phyloP scores from a whole-genome alignment of 2,329 filamentous ascomycete species.

The Penicillium sumatraense region DNA sequence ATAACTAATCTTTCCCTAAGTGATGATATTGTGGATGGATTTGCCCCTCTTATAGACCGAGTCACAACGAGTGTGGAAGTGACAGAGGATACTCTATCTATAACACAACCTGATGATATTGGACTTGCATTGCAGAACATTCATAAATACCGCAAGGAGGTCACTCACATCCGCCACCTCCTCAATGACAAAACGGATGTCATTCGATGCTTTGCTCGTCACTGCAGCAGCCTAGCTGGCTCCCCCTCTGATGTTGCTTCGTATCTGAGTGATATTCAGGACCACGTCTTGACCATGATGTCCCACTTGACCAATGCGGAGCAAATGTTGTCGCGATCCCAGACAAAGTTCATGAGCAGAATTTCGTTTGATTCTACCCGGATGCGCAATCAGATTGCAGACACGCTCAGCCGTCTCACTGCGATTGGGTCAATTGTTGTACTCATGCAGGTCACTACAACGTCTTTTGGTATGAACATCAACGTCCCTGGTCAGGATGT shows the following conservation, averaged over 20 bases:
- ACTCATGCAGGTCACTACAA: constrained; percentile 83
- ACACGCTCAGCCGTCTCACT: constrained; percentile 86
- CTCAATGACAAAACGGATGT: constrained; percentile 95
- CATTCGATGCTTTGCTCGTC: constrained; percentile 91
- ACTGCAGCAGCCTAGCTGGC: constrained; percentile 90
- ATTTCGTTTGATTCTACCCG: constrained; percentile 86
- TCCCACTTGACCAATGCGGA: constrained; percentile 90
- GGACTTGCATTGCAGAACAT: constrained; percentile 81
- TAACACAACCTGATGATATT: constrained; percentile 84
- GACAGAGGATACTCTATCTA: constrained; percentile 91
- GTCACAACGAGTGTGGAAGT: constrained; percentile 83
- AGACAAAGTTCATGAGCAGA: constrained; percentile 92
- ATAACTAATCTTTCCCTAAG: constrained; percentile 45
- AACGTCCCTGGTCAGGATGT: constrained; percentile 40
- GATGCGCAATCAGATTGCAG: constrained; percentile 82
- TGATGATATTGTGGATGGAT: constrained; percentile 94
- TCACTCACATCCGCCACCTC: constrained; percentile 84
- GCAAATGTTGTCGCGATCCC: constrained; percentile 88
- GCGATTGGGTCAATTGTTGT: constrained; percentile 88
- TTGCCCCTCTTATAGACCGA: constrained; percentile 80
- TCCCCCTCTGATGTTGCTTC: constrained; percentile 90
- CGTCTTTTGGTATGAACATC: constrained; percentile 53
- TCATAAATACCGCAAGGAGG: constrained; percentile 85
- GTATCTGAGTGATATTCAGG: constrained; percentile 93
- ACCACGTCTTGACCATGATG: constrained; percentile 98